phyloP scores from a whole-genome alignment of 2,329 filamentous ascomycete genomes.

The Aureobasidium leucospermi region DNA sequence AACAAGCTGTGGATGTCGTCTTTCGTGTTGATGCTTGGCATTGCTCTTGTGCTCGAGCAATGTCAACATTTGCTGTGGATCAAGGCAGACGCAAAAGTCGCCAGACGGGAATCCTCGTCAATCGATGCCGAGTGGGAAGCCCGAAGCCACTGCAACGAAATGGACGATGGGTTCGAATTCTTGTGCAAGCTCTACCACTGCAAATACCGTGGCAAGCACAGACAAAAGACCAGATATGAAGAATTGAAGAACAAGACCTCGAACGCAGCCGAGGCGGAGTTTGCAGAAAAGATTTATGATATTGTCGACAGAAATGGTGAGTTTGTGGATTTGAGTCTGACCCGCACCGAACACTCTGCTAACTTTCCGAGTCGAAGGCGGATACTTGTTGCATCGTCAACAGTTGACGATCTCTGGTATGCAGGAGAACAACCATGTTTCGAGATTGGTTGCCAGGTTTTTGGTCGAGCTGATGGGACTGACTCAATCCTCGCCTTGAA shows the following conservation, averaged over 20 bases:
- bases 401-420: constrained; percentile 31
- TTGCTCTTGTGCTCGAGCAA: constrained; percentile 43
- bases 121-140: constrained; percentile 27
- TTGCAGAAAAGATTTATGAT: constrained; percentile 24
- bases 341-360: not conserved
- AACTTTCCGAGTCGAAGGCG: constrained; percentile 22
- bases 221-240: constrained; percentile 5
- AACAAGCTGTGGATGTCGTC: constrained; percentile 39
- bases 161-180: constrained; percentile 39
- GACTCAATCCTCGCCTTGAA: constrained; percentile 1
- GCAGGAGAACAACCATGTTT: constrained; percentile 35
- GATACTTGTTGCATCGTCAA: constrained; percentile 32
- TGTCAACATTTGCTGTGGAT: constrained; percentile 40
- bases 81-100: constrained; percentile 32
- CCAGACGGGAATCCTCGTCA: constrained; percentile 25
- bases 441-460: constrained; percentile 37
- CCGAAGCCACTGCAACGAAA: constrained; percentile 34
- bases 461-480: constrained; percentile 29
- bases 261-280: constrained; percentile 6
- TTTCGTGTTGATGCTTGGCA: constrained; percentile 40
- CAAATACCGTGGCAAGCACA: constrained; percentile 39
- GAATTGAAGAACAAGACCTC: constrained; percentile 3
- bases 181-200: constrained; percentile 39
- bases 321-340: constrained; percentile 13
- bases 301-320: constrained; percentile 38